Evolutionary conservation across 768 basidiomycete species (phyloP).

Genomic region (Auriscalpium orientale): DNA sequence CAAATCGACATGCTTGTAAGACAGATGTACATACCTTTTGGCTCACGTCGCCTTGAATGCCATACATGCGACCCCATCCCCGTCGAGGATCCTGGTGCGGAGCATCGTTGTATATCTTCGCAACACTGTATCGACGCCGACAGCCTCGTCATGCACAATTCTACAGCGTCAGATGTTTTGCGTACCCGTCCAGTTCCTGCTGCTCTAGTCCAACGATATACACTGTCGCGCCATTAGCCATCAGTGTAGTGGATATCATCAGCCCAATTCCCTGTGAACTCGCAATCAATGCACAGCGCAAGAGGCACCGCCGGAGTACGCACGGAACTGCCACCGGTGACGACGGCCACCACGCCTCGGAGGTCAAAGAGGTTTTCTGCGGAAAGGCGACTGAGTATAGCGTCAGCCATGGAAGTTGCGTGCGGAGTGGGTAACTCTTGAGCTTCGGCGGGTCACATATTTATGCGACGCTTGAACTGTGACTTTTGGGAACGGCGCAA

Average conservation of each 20-base stretch:
- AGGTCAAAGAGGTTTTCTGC: constrained; percentile 36
- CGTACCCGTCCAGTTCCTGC: constrained; percentile 32
- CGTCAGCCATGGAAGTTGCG: constrained; percentile 13
- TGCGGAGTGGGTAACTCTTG: too few relatives aligned
- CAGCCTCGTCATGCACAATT: background rate
- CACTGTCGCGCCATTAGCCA: constrained; percentile 42
- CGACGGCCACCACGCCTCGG: constrained; percentile 36
- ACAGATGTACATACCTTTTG: constrained; percentile 24
- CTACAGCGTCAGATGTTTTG: background rate
- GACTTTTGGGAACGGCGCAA: too few relatives aligned
- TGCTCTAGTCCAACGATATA: constrained; percentile 40
- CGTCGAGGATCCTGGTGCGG: constrained; percentile 19
- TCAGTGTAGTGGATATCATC: constrained; percentile 40
- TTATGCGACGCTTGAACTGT: too few relatives aligned
- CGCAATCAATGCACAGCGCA: background rate
- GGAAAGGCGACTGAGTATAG: constrained; percentile 26
- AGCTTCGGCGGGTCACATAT: too few relatives aligned
- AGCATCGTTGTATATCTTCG: constrained; percentile 31
- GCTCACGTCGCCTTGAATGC: constrained; percentile 34
- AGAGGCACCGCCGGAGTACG: constrained; percentile 3
- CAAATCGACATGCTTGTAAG: too few relatives aligned
- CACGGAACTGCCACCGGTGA: constrained; percentile 38
- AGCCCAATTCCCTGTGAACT: constrained; percentile 38
- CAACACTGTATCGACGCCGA: constrained; percentile 23
- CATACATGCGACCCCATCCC: constrained; percentile 34